phyloP scores from a whole-genome alignment of 1,139 yeast species.

The Pichia sp. region DNA sequence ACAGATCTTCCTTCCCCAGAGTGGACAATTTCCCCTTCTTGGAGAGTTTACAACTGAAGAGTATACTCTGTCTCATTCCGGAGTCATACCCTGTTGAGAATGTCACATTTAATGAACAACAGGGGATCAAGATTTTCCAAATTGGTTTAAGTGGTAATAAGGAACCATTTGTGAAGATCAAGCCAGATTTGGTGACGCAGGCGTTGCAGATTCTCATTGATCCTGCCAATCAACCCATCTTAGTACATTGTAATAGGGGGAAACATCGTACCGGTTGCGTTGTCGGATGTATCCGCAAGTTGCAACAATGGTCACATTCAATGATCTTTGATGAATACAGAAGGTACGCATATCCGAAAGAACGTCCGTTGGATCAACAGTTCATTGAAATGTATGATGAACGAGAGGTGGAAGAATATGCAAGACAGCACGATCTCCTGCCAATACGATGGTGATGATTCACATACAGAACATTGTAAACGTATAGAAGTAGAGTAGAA shows the following conservation, averaged over 20 bases:
- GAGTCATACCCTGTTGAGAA: slow-evolving; percentile 87
- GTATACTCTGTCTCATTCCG: slow-evolving; percentile 78
- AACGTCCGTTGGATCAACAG: slow-evolving; percentile 91
- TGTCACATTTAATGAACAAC: slow-evolving; percentile 47
- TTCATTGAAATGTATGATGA: slow-evolving; percentile 85
- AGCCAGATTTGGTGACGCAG: slow-evolving; percentile 67
- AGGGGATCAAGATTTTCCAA: slow-evolving; percentile 68
- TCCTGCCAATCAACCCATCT: slow-evolving; percentile 82
- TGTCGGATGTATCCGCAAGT: slow-evolving; percentile 81
- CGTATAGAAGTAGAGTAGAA: neutral
- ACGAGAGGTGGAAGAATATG: slow-evolving; percentile 46
- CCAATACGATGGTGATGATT: slow-evolving; percentile 58
- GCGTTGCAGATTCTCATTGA: slow-evolving; percentile 77
- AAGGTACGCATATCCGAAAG: slow-evolving; percentile 91
- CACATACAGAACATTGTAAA: too few relatives aligned
- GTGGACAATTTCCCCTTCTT: slow-evolving; percentile 72
- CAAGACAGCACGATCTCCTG: slow-evolving; percentile 47
- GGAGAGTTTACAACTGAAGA: slow-evolving; percentile 50
- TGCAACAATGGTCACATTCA: slow-evolving; percentile 88
- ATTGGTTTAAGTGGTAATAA: slow-evolving; percentile 94
- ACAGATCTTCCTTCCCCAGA: slow-evolving; percentile 86
- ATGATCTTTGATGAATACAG: slow-evolving; percentile 94
- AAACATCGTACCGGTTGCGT: slow-evolving; percentile 96
- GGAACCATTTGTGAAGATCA: slow-evolving; percentile 86
- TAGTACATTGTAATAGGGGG: slow-evolving; percentile 93